These are phyloP conservation scores for Erythrophleum ivorense DNA, from an alignment of 331 rosid species.

Conservation along the genomic window DNA sequence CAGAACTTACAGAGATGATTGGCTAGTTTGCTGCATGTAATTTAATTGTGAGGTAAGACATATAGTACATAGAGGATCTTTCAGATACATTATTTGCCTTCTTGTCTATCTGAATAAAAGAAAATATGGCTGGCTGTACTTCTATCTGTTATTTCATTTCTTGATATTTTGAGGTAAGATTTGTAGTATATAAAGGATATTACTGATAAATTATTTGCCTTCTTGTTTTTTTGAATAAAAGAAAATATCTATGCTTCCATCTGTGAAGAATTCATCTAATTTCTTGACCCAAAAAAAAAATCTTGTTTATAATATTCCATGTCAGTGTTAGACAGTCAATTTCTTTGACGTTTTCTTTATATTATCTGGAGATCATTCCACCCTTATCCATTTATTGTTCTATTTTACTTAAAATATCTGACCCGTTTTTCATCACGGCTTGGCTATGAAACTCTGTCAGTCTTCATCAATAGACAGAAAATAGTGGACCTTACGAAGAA, in stretches of 20 bases:
- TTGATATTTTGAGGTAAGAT: neutral
- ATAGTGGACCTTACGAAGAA: neutral
- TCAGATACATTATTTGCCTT: neutral
- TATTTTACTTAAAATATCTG: neutral
- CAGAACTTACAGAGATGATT: neutral
- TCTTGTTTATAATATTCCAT: neutral
- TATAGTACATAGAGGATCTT: neutral
- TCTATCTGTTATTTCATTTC: neutral
- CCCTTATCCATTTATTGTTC: neutral
- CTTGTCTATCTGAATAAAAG: neutral
- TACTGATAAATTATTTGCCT: neutral
- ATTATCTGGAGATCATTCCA: neutral
- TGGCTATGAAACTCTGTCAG: neutral
- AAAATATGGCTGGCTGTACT: neutral
- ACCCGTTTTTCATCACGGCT: conserved; percentile 5
- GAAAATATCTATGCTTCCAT: neutral
- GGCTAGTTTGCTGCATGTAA: neutral
- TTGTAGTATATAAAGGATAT: neutral
- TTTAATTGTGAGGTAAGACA: neutral
- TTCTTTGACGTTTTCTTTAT: conserved; percentile 2
- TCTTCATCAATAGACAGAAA: neutral
- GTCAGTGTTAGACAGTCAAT: neutral
- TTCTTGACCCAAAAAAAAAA: neutral
- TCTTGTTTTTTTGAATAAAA: neutral
- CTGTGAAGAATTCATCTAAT: neutral